A percentile compares a stretch with the other conserved stretches of the same genome.
These are phyloP conservation scores for Metarhizium guizhouense DNA, from an alignment of 2,329 filamentous ascomycete genomes.

Conservation along the genomic window DNA sequence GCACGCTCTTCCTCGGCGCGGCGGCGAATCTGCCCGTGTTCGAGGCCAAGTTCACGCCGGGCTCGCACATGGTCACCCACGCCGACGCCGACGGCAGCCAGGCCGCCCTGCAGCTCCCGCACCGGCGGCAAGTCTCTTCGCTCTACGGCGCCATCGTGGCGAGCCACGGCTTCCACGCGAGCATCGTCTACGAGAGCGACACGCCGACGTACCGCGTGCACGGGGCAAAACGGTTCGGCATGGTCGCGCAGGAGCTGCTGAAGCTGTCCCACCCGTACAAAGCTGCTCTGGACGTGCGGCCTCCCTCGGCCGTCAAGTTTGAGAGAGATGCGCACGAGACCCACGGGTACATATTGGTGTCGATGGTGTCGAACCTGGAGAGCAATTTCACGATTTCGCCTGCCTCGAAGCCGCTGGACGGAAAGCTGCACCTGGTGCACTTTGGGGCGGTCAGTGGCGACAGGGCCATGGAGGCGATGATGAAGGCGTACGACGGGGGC, in stretches of 20 bases:
- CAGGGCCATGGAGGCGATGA: constrained; percentile 71
- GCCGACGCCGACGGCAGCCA: constrained; percentile 7
- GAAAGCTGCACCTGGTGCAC: constrained; percentile 60
- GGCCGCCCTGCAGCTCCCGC: constrained; percentile 6
- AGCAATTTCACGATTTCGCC: constrained; percentile 77
- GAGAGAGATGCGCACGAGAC: constrained; percentile 27
- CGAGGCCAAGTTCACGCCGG: constrained; percentile 49
- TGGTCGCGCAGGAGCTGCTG: constrained; percentile 74
- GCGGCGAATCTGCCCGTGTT: constrained; percentile 53
- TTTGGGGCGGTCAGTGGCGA: constrained; percentile 61
- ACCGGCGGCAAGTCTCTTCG: constrained; percentile 25
- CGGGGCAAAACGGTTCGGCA: constrained; percentile 70
- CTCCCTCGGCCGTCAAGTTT: not conserved
- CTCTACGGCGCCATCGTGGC: constrained; percentile 74
- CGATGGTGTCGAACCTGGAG: constrained; percentile 74
- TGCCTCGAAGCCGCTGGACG: constrained; percentile 58
- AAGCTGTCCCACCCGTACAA: constrained; percentile 40
- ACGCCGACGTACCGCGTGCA: constrained; percentile 70
- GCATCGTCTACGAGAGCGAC: constrained; percentile 84
- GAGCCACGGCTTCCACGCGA: constrained; percentile 84
- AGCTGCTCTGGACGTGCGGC: constrained; percentile 30
- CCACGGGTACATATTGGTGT: constrained; percentile 70
- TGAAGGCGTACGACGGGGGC: constrained; percentile 48
- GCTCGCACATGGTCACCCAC: constrained; percentile 39
- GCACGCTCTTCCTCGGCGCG: constrained; percentile 50